Evolutionary conservation across 768 basidiomycete genomes (phyloP), one percentile per base, ranked within the genome.

Genomic region (Suillus variegatus): DNA sequence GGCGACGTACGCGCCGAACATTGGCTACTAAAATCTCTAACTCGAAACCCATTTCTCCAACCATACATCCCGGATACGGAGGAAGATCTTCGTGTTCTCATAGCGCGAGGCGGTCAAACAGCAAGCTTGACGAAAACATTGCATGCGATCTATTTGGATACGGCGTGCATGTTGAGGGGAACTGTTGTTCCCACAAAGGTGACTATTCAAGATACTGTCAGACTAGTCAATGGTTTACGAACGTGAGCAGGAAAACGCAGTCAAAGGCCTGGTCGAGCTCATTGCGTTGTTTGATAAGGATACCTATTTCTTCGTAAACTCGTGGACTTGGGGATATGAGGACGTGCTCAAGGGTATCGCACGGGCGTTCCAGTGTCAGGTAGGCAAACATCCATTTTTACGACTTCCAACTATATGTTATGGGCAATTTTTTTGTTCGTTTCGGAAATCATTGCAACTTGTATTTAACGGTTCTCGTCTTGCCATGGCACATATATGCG

Each of bases 311-410:
- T 98, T 92, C 78, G 82, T 99, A 64, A 97, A 97, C 72, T 74
- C 86, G 0, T 99, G 97, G 97, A 97, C 96, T 0, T 96, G 92
- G 90, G 97, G 97, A 1, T 98, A 97, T 74, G 97, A 99, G 76
- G 93, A 95, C 64, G 79, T 96, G 16, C 80, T 97, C 36, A 93
- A 94, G 71, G 92, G 83, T 0, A 79, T 98, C 9, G 84, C 91
- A 3, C 77, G 81, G 3, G 79, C 82, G 0, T 98, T 97, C 70
- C 81, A 85, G 41, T 79, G 82, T 62, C 82, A 85, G 78, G 92
- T 91, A 68, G 18, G 58, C 9, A 41, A 58, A 12, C 25, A 5
- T 28, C 16, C n/a, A 14, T 28, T 74, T 71, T 25, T 9, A 18
- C 1, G 18, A n/a, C 61, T 12, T 54, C 56, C 8, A 41, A 20